Evolutionary conservation across 352 stramenopile genomes (phyloP).

Genomic region (Pythium insidiosum): DNA sequence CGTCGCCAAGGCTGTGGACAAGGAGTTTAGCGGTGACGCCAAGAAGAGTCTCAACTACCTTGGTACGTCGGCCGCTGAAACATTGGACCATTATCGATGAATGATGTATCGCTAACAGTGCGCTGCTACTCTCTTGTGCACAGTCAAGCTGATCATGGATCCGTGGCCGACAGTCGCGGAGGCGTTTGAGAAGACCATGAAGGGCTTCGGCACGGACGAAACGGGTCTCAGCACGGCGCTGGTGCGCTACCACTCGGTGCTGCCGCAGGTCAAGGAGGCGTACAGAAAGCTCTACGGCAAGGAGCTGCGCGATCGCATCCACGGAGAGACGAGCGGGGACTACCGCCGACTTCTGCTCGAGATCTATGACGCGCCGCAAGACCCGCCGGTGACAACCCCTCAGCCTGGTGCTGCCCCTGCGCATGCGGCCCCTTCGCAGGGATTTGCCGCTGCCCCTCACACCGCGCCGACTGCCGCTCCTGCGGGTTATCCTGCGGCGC

Average conservation of each 20-base stretch:
- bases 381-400: conserved; percentile 15
- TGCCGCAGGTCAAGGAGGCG: conserved; percentile 45
- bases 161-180: no score
- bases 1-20: conserved; percentile 67
- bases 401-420: conserved; percentile 4
- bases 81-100: no score
- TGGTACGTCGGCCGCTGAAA: conserved; percentile 1
- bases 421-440: no score
- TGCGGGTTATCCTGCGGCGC: no score
- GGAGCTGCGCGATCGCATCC: conserved; percentile 67
- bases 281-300: conserved; percentile 67
- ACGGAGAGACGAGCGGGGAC: conserved; percentile 68
- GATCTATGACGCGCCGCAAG: conserved; percentile 59
- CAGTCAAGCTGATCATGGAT: no score
- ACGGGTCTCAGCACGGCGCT: conserved; percentile 40
- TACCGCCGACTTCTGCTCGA: conserved; percentile 49
- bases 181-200: conserved; percentile 62
- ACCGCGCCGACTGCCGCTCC: no score
- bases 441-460: no score
- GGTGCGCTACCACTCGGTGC: conserved; percentile 69
- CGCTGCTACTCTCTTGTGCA: no score
- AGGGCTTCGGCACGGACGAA: conserved; percentile 58
- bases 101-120: no score
- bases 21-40: conserved; percentile 75
- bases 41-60: conserved; percentile 64